phyloP scores from a whole-genome alignment of 768 basidiomycete species.

The Cyathus striatus region DNA sequence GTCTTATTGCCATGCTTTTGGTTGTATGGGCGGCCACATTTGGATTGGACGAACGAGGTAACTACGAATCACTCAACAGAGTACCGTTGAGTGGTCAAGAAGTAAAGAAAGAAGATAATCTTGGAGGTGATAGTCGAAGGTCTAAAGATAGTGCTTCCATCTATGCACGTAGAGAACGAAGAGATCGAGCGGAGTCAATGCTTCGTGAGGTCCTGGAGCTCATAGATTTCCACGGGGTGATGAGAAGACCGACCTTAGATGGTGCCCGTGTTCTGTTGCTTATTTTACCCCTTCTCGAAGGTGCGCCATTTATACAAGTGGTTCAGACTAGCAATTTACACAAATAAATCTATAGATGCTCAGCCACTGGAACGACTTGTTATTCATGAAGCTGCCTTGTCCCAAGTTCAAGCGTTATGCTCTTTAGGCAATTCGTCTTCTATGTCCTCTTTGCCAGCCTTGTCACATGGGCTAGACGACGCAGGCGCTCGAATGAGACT shows the following conservation, averaged over 20 bases:
- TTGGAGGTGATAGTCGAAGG: constrained; percentile 1
- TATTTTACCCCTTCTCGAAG: constrained; percentile 78
- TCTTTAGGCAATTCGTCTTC: constrained; percentile 38
- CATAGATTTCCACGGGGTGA: constrained; percentile 73
- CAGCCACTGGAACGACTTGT: constrained; percentile 44
- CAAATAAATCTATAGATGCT: constrained; percentile 28
- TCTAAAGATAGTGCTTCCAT: constrained; percentile 25
- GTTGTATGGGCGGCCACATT: constrained; percentile 89
- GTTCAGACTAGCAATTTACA: constrained; percentile 1
- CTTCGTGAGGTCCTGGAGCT: constrained; percentile 72
- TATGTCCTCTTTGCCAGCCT: constrained; percentile 23
- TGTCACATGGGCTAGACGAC: constrained; percentile 50
- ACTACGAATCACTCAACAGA: constrained; percentile 34
- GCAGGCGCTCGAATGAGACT: constrained; percentile 68
- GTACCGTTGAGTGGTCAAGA: constrained; percentile 7
- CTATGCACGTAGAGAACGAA: constrained; percentile 34
- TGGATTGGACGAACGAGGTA: constrained; percentile 77
- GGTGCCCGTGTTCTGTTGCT: constrained; percentile 78
- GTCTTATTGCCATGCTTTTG: constrained; percentile 72
- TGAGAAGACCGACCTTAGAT: constrained; percentile 83
- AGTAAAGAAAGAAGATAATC: constrained; percentile 3
- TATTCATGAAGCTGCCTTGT: constrained; percentile 78
- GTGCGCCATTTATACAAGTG: constrained; percentile 33
- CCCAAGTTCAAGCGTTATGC: constrained; percentile 78
- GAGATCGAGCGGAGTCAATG: constrained; percentile 61